Evolutionary conservation across 352 stramenopile species (phyloP).

Genomic region (Globisporangium spiculum): DNA sequence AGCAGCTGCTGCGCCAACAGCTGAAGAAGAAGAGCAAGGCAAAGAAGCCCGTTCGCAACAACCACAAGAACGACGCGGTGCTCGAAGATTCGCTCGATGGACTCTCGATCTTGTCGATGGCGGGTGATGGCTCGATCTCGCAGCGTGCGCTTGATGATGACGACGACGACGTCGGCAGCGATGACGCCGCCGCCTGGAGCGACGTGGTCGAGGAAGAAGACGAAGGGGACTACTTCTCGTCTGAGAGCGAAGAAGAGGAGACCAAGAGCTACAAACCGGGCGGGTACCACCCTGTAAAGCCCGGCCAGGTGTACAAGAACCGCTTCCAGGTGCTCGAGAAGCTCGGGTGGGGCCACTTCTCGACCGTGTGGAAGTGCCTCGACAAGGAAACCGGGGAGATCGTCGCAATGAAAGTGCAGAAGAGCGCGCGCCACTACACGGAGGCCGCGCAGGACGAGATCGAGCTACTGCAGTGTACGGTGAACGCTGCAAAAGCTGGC

Average conservation of each 20-base stretch:
- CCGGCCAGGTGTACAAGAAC: conserved; percentile 90
- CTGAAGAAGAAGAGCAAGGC: conserved; percentile 1
- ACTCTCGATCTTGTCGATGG: conserved; percentile 26
- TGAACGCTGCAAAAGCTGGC: conserved; percentile 41
- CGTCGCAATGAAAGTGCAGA: conserved; percentile 98
- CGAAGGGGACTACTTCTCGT: conserved; percentile 88
- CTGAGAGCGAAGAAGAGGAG: conserved; percentile 90
- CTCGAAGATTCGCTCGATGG: conserved; percentile 14
- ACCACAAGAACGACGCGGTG: conserved; percentile 2
- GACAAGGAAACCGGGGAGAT: conserved; percentile 82
- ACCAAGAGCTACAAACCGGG: conserved; percentile 94
- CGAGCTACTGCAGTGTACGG: conserved; percentile 93
- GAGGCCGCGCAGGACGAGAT: conserved; percentile 99
- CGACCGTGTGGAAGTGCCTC: conserved; percentile 98
- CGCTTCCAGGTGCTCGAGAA: conserved; percentile 98
- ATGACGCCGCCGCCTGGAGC: conserved; percentile 33
- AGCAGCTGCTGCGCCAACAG: conserved; percentile 11
- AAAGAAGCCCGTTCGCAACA: conserved; percentile 6
- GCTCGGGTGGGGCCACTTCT: conserved; percentile 99
- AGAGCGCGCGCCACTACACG: conserved; percentile 97
- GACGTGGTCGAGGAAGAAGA: conserved; percentile 29
- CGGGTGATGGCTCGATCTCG: conserved; percentile 30
- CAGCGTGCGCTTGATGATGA: conserved; percentile 20
- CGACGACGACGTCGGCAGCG: conserved; percentile 29
- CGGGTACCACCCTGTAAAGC: conserved; percentile 96